Evolutionary conservation across 2,329 filamentous ascomycete genomes (phyloP), one percentile per base, ranked within the genome.

Genomic region (Fusarium agapanthi): DNA sequence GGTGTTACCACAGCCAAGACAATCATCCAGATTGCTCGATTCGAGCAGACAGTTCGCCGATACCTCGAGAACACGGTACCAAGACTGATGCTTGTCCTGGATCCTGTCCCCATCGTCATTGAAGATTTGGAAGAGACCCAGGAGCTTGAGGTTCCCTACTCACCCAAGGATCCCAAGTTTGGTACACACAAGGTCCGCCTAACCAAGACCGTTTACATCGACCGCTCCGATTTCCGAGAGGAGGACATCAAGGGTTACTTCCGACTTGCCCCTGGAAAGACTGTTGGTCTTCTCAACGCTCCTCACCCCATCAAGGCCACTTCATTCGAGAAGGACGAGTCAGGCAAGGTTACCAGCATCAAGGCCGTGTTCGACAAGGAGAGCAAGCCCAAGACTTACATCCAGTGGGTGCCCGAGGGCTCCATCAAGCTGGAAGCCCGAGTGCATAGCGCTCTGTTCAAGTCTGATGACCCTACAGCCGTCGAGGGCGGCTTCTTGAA

Each of bases 61-160:
- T 97, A 97, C 80, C 90, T 98, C 20, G 95, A 98, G 81, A 89
- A 89, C 54, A 95, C 93, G 1, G 95, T 97, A 0, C 95, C 95
- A 5, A 91, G 95, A 32, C 87, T 98, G 18, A 96, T 97, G 92
- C 87, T 98, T 35, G 90, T 98, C 5, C 88, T 97, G 26, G 94
- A 98, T 74, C 95, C 95, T 0, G 85, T 98, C 50, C 91, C 90
- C 38, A 90, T 98, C 18, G 86, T 94, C 35, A 94, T 98, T 66
- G 93, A 96, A 74, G 93, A 95, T 76, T 86, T 92, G 57, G 89
- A 93, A 35, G 82, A 73, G 51, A 76, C 80, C 12, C 71, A 80
- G 48, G 88, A 92, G 67, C 80, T 95, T 7, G 88, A 92, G 59
- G 81, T 95, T 14, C 94, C 95, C 0, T 97, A 97, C 83, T 93